phyloP scores from a whole-genome alignment of 176 grass and related monocot genomes.

The Oryza punctata region DNA sequence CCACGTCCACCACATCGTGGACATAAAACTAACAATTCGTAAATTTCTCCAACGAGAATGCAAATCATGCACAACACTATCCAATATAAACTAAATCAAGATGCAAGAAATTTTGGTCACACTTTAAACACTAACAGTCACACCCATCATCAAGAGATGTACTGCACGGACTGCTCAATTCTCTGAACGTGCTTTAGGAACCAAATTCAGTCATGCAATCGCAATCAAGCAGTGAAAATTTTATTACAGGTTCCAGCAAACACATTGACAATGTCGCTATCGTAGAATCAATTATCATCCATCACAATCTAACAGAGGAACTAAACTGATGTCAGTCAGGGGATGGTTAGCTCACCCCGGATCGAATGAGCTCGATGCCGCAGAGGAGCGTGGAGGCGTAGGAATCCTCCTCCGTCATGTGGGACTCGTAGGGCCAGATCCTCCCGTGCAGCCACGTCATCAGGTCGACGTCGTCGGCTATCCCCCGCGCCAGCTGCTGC shows the following conservation, averaged over 20 bases:
- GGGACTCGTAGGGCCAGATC: constrained; percentile 93
- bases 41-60: neutral
- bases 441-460: constrained; percentile 83
- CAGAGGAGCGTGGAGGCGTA: constrained; percentile 88
- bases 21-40: neutral
- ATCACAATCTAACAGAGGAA: neutral
- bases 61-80: neutral
- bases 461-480: constrained; percentile 87
- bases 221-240: neutral
- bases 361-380: constrained; percentile 86
- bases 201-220: neutral
- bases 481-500: constrained; percentile 86
- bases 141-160: neutral
- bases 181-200: neutral
- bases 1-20: neutral
- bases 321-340: neutral
- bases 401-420: constrained; percentile 93
- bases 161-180: neutral
- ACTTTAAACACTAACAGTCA: neutral
- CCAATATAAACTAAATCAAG: neutral
- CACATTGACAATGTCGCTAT: neutral
- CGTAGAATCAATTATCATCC: too few species aligned
- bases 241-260: neutral
- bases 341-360: constrained; percentile 53
- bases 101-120: neutral